Evolutionary conservation across 1,284 basidiomycete species (phyloP).

Genomic region (Apiotrichum gracile): DNA sequence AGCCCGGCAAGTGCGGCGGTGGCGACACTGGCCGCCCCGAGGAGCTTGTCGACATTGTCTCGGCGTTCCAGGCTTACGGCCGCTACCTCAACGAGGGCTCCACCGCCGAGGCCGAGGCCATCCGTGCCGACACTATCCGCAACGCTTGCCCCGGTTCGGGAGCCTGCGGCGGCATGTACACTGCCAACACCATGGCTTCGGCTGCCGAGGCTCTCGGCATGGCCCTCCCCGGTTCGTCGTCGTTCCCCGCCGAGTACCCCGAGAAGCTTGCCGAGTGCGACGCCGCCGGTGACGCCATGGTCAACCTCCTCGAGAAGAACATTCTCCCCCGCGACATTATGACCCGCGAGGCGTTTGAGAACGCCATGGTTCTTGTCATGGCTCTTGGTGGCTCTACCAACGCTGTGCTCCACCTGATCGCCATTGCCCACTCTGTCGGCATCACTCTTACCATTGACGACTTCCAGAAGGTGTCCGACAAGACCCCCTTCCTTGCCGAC

Average conservation of each 20-base stretch:
- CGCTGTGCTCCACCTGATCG: constrained; percentile 86
- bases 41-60: constrained; percentile 78
- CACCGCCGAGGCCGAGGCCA: constrained; percentile 72
- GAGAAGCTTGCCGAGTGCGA: constrained; percentile 73
- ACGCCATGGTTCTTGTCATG: constrained; percentile 93
- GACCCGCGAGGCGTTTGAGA: constrained; percentile 91
- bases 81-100: constrained; percentile 84
- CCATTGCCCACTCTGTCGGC: constrained; percentile 86
- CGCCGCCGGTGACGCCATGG: constrained; percentile 71
- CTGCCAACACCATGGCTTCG: constrained; percentile 94
- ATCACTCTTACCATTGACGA: constrained; percentile 86
- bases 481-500: constrained; percentile 89
- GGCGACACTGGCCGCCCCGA: constrained; percentile 36
- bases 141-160: constrained; percentile 92
- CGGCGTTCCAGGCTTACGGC: constrained; percentile 91
- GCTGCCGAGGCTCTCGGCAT: constrained; percentile 88
- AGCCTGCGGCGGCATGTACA: constrained; percentile 90
- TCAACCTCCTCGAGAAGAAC: constrained; percentile 80
- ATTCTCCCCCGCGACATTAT: constrained; percentile 92
- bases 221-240: constrained; percentile 93
- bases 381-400: constrained; percentile 91
- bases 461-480: constrained; percentile 80
- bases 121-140: constrained; percentile 75
- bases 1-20: constrained; percentile 73
- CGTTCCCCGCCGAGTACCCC: constrained; percentile 82